These are phyloP conservation scores for Lanzia echinophila DNA, from an alignment of 2,329 filamentous ascomycete species.

Conservation along the genomic window DNA sequence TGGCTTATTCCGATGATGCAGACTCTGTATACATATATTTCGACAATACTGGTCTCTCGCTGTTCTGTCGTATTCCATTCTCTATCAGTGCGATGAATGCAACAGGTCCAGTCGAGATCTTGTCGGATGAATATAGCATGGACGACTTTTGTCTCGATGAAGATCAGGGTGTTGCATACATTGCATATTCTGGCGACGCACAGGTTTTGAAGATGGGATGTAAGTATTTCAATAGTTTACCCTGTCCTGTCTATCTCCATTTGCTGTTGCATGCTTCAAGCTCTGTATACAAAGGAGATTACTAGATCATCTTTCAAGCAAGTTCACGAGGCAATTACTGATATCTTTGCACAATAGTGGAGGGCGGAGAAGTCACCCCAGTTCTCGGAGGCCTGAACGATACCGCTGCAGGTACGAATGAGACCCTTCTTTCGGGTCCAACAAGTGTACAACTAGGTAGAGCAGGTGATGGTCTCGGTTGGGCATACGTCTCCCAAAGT, in stretches of 20 bases:
- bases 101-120: slow-evolving; percentile 10
- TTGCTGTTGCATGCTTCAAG: too few relatives aligned
- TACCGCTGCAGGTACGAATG: too few relatives aligned
- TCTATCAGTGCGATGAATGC: slow-evolving; percentile 8
- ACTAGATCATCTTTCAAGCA: too few relatives aligned
- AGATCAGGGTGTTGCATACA: slow-evolving; percentile 6
- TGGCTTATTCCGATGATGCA: neutral
- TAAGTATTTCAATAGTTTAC: too few relatives aligned
- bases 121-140: slow-evolving; percentile 2
- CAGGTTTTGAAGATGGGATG: slow-evolving; percentile 7
- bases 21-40: slow-evolving; percentile 16
- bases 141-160: slow-evolving; percentile 17
- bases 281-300: too few relatives aligned
- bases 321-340: too few relatives aligned
- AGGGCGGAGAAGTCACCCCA: neutral
- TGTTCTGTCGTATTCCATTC: slow-evolving; percentile 17
- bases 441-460: slow-evolving; percentile 15
- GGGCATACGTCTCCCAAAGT: slow-evolving; percentile 11
- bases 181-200: slow-evolving; percentile 10
- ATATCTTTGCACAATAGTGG: too few relatives aligned
- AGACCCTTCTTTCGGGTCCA: slow-evolving; percentile 8
- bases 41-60: slow-evolving; percentile 1
- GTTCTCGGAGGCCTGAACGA: slow-evolving; percentile 4
- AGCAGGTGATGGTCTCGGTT: neutral
- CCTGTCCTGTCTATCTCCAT: too few relatives aligned